Base-by-base conservation (phyloP, 305 asterid genomes). In the Caryopteris hybrid region DNA sequence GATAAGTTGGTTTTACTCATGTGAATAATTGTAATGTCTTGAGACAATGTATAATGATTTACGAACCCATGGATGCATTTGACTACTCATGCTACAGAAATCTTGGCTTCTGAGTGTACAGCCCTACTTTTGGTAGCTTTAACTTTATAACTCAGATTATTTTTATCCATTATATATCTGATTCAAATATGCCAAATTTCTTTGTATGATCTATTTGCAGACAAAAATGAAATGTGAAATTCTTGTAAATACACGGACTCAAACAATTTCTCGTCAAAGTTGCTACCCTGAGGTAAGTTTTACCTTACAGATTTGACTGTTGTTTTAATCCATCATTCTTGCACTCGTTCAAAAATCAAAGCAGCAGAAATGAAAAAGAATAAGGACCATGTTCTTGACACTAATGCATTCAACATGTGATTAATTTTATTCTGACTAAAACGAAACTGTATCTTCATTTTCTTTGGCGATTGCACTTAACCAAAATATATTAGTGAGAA, bases 231-330 rank as follows among this genome's bases (percentile, higher is more conserved):
- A 88, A 8, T 93, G 99, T 69, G 86, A 85, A 68, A 76, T 88
- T 58, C 47, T 67, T 66, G 95, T 91, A 68, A 76, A 88, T 74
- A 84, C 87, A 0, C 64, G 54, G 78, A 78, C 77, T 54, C 80
- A 88, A 78, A 79, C 81, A 6, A 72, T 93, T 41, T 20, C 78
- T 46, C 86, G 66, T 59, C 97, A 93, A 78, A 91, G 83, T 55
- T 93, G 99, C 84, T 93, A 88, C 67, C 88, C 97, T 8, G 84
- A 91, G 97, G 99, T 93, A 80, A 79, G 75, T 58, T 53, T 50
- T 4, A 31, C 39, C 59, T 8, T 33, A 34, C 58, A 38, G 22
- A 55, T 39, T 57, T 59, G 31, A 45, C 43, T 36, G 59, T 11
- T 52, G 3, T 9, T 68, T 16, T 66, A 12, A 61, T 58, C 10